Conservation (phyloP, 1,139 yeast species). For the Scheffersomyces segobiensis region DNA sequence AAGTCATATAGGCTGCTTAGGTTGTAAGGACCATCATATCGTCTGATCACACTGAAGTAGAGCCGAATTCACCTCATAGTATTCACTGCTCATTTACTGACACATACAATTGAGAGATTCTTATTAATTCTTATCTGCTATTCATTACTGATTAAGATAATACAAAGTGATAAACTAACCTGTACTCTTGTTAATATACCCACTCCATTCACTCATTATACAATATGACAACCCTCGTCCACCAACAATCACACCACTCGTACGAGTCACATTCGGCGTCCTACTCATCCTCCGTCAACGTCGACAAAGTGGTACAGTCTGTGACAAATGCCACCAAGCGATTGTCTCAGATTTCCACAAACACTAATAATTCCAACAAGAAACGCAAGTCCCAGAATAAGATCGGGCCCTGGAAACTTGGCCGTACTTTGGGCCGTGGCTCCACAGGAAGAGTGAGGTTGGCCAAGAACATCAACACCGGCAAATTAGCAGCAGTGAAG, state of each 20-base stretch:
- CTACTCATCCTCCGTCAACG: slow-evolving; percentile 29
- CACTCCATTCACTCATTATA: neutral
- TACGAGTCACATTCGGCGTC: slow-evolving; percentile 20
- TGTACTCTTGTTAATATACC: neutral
- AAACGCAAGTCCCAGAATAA: slow-evolving; percentile 65
- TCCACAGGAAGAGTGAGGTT: slow-evolving; percentile 91
- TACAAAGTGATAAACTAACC: neutral
- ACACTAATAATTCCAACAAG: slow-evolving; percentile 46
- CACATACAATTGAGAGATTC: neutral
- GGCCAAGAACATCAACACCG: slow-evolving; percentile 82
- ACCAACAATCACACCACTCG: slow-evolving; percentile 18
- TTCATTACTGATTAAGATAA: neutral
- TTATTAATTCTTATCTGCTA: neutral
- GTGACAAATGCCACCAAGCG: slow-evolving; percentile 66
- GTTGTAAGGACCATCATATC: neutral
- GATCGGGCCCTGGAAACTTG: slow-evolving; percentile 96
- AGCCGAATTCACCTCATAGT: neutral
- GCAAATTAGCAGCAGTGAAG: slow-evolving; percentile 93
- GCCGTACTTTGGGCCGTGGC: slow-evolving; percentile 92
- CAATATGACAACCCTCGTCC: slow-evolving; percentile 26
- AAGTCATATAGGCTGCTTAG: neutral
- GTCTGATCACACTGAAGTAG: neutral
- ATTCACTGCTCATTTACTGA: neutral
- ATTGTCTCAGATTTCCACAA: slow-evolving; percentile 63
- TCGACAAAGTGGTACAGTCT: slow-evolving; percentile 50